Percentiles rank a stretch among this genome's conserved stretches.
Evolutionary conservation across 1,139 yeast genomes (phyloP).

Genomic region (Magnusiomyces magnusii): DNA sequence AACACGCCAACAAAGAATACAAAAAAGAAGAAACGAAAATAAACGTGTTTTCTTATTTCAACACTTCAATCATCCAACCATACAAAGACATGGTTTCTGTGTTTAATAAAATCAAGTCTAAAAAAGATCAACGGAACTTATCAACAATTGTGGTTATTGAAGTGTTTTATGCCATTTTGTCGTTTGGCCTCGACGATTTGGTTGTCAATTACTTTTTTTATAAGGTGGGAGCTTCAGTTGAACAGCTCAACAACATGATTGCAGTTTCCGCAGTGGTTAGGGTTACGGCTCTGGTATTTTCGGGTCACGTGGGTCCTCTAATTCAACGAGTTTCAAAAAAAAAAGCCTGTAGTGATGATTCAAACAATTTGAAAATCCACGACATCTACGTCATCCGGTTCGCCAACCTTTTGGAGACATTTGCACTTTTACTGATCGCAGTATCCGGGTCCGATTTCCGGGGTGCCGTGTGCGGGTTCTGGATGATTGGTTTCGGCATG

Average conservation of each 20-base stretch:
- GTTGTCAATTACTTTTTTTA: neutral
- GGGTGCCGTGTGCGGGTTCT: neutral
- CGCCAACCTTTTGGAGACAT: neutral
- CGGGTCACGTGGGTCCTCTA: neutral
- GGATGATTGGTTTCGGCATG: conserved; percentile 1
- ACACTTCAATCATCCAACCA: neutral
- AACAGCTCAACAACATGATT: neutral
- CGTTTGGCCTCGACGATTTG: neutral
- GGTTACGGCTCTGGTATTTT: neutral
- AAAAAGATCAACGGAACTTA: neutral
- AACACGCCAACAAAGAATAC: neutral
- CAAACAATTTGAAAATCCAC: neutral
- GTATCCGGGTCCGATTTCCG: neutral
- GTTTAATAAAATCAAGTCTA: neutral
- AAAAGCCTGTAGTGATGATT: neutral
- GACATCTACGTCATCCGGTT: conserved; percentile 3
- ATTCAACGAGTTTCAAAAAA: neutral
- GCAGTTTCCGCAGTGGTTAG: conserved; percentile 1
- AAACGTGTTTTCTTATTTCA: neutral
- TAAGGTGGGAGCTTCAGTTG: neutral
- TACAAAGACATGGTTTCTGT: neutral
- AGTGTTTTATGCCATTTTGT: neutral
- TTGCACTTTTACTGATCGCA: neutral
- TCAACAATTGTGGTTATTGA: neutral
- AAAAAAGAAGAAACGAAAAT: neutral